A percentile compares a stretch with the other conserved stretches of the same genome.
phyloP scores from a whole-genome alignment of 2,329 filamentous ascomycete species.

The Berkeleyomyces rouxiae region DNA sequence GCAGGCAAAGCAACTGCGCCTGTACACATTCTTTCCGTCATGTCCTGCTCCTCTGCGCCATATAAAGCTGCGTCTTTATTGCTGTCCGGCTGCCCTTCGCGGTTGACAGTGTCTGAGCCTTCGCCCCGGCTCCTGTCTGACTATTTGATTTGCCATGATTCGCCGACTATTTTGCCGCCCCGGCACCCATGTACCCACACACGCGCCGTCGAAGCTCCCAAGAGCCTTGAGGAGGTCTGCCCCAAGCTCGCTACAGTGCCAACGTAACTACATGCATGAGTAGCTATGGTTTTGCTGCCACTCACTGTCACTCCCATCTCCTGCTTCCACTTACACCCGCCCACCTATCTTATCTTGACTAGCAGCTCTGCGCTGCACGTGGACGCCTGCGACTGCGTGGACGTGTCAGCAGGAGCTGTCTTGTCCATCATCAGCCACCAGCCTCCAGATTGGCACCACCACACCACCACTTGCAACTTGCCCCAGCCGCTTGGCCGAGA shows the following conservation, averaged over 20 bases:
- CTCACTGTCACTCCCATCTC: too few species aligned
- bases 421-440: background rate
- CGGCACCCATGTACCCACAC: background rate
- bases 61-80: background rate
- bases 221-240: background rate
- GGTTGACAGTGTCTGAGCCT: background rate
- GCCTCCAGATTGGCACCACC: background rate
- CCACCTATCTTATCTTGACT: background rate
- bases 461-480: background rate
- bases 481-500: background rate
- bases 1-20: background rate
- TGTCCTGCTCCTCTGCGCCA: background rate
- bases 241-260: background rate
- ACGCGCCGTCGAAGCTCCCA: background rate
- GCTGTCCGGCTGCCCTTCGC: background rate
- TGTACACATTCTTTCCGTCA: background rate
- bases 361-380: background rate
- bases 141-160: conserved; percentile 3
- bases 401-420: background rate
- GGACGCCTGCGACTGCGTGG: too few species aligned
- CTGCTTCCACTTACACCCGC: too few species aligned
- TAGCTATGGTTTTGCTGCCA: too few species aligned
- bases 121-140: background rate
- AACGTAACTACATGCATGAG: too few species aligned
- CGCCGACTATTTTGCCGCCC: background rate